These are phyloP conservation scores for Ophiostoma piceae DNA, from an alignment of 2,329 filamentous ascomycete genomes.

Conservation along the genomic window DNA sequence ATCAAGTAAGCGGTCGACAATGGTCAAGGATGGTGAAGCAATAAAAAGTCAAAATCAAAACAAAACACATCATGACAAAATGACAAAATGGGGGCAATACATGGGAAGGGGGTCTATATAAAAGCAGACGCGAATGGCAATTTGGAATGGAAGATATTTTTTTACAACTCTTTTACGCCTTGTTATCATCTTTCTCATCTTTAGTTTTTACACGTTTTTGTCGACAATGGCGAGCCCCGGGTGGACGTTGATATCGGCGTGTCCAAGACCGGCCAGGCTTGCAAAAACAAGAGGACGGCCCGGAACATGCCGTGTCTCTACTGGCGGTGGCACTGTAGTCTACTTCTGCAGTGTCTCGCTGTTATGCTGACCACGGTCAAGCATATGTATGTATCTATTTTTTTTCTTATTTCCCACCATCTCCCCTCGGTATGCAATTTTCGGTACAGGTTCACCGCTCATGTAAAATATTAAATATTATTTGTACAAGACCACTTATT, in stretches of 20 bases:
- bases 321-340: no score
- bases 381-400: conserved; percentile 20
- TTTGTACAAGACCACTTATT: not conserved
- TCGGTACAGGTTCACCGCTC: conserved; percentile 15
- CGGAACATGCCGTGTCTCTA: not conserved
- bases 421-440: conserved; percentile 26
- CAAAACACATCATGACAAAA: conserved; percentile 15
- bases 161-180: not conserved
- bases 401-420: conserved; percentile 25
- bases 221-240: not conserved
- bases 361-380: conserved; percentile 3
- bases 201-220: not conserved
- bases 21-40: not conserved
- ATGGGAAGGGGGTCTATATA: conserved; percentile 1
- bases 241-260: not conserved
- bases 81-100: conserved; percentile 4
- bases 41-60: conserved; percentile 15
- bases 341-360: not conserved
- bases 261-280: not conserved
- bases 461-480: conserved; percentile 15
- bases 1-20: conserved; percentile 40
- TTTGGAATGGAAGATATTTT: not conserved
- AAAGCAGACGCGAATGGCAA: not conserved
- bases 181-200: not conserved
- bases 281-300: not conserved